These are phyloP conservation scores for Coelastrella sp. DNA, from an alignment of 139 green algal species.

Conservation along the genomic window DNA sequence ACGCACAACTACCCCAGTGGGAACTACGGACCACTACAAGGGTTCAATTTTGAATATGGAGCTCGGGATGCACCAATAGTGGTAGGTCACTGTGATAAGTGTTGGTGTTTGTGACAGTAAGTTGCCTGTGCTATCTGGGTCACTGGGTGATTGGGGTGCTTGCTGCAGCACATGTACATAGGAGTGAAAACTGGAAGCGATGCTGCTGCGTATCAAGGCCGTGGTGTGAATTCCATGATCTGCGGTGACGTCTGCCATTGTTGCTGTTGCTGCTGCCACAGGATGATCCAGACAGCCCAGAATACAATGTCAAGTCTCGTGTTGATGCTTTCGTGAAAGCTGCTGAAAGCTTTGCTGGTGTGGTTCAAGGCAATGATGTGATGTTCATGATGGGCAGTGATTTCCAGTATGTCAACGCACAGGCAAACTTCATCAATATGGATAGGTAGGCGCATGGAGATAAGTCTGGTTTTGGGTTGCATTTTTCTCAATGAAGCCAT, in stretches of 20 bases:
- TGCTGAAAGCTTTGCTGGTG: slow-evolving; percentile 40
- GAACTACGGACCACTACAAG: slow-evolving; percentile 83
- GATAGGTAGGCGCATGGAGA: slow-evolving; percentile 82
- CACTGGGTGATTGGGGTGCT: too few species aligned
- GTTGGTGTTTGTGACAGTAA: too few species aligned
- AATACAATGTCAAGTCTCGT: slow-evolving; percentile 86
- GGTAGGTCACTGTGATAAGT: slow-evolving; percentile 32
- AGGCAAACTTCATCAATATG: slow-evolving; percentile 86
- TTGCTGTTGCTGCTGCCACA: slow-evolving; percentile 37
- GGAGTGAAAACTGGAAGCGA: too few species aligned
- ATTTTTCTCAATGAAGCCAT: background rate
- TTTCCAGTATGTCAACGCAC: slow-evolving; percentile 84
- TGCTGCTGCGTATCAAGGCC: background rate
- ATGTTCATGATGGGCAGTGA: slow-evolving; percentile 91
- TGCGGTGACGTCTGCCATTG: background rate
- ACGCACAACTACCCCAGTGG: slow-evolving; percentile 65
- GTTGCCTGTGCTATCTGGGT: too few species aligned
- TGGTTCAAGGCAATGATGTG: slow-evolving; percentile 76
- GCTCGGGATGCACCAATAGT: slow-evolving; percentile 67
- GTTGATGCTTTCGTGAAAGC: slow-evolving; percentile 82
- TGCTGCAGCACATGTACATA: too few species aligned
- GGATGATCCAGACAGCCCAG: slow-evolving; percentile 79
- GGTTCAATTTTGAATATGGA: slow-evolving; percentile 84
- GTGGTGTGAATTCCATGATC: too few species aligned
- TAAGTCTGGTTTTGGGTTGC: background rate